Conservation (phyloP, 768 basidiomycete genomes). For the Tricholoma furcatifolium region DNA sequence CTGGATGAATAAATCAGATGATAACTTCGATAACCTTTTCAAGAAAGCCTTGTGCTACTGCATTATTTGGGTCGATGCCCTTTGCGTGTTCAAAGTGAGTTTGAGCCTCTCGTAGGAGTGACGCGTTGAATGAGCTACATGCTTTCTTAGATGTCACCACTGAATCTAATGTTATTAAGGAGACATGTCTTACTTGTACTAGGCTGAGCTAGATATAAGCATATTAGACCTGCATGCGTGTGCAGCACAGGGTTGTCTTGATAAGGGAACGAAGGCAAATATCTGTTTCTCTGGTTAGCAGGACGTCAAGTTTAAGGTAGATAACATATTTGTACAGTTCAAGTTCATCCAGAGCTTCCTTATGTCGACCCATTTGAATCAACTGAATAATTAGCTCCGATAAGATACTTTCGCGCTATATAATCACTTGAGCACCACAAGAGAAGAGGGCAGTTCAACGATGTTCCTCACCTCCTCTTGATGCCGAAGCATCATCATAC, state of each 20-base stretch:
- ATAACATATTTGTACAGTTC: constrained; percentile 59
- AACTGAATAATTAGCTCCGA: constrained; percentile 73
- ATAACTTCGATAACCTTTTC: constrained; percentile 38
- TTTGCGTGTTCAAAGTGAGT: constrained; percentile 65
- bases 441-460: background rate
- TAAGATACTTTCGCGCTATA: constrained; percentile 71
- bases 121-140: constrained; percentile 25
- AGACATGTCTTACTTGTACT: constrained; percentile 11
- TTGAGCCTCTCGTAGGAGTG: constrained; percentile 52
- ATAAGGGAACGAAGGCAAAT: constrained; percentile 85
- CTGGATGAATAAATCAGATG: background rate
- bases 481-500: constrained; percentile 68
- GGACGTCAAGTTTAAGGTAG: background rate
- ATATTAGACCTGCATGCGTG: constrained; percentile 77
- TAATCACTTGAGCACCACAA: background rate
- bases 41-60: constrained; percentile 52
- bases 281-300: constrained; percentile 42
- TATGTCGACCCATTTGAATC: constrained; percentile 53
- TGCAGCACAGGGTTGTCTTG: constrained; percentile 80
- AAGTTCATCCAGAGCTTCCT: constrained; percentile 79
- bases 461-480: constrained; percentile 55
- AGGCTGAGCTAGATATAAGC: constrained; percentile 58
- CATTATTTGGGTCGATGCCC: constrained; percentile 55
- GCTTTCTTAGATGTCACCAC: constrained; percentile 3
- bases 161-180: background rate